Evolutionary conservation across 2,329 filamentous ascomycete species (phyloP).

Genomic region (Colletotrichum nymphaeae): DNA sequence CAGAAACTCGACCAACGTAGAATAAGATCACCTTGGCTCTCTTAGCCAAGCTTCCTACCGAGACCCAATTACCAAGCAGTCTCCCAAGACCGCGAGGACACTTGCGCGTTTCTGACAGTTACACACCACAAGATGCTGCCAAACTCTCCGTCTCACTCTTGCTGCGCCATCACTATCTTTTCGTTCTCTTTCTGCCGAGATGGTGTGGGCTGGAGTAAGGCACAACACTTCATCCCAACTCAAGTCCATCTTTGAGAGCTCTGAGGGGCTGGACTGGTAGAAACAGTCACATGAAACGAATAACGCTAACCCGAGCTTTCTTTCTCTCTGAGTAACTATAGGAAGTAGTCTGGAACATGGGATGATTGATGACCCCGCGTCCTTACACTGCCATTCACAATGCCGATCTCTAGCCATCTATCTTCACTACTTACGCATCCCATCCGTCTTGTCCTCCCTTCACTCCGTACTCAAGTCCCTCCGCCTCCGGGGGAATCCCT

Average conservation of each 20-base stretch:
- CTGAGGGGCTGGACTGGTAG: background rate
- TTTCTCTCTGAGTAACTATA: background rate
- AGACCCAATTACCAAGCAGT: background rate
- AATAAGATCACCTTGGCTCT: background rate
- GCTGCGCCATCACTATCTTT: background rate
- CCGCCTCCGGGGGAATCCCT: background rate
- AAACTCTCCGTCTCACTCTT: background rate
- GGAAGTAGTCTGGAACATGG: background rate
- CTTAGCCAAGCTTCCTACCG: background rate
- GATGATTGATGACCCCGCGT: slow-evolving; percentile 12
- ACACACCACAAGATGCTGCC: background rate
- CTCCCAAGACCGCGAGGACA: slow-evolving; percentile 11
- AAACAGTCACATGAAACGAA: background rate
- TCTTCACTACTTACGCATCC: background rate
- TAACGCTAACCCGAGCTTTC: background rate
- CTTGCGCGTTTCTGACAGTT: slow-evolving; percentile 17
- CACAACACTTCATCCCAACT: background rate
- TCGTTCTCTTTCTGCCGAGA: background rate
- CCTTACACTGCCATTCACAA: background rate
- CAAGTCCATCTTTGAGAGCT: background rate
- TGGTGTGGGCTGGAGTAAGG: background rate
- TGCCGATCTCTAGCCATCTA: background rate
- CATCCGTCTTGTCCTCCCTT: background rate
- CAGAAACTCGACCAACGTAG: background rate
- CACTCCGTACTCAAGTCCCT: background rate